Evolutionary conservation across 2,329 filamentous ascomycete genomes (phyloP).

Genomic region (Lasiodiplodia sp.): DNA sequence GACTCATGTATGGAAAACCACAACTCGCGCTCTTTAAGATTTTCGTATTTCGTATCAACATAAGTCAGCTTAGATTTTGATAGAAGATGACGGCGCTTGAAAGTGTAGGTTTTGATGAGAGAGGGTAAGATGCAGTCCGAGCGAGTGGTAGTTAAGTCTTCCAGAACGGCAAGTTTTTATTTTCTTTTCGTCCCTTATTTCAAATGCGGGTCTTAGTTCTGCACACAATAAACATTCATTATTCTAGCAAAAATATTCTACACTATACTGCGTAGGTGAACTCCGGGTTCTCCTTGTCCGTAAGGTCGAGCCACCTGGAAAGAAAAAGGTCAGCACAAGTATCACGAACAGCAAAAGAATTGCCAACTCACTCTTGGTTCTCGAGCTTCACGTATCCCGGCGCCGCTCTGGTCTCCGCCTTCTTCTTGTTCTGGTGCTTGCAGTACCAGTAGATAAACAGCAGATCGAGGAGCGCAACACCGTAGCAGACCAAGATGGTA

Average conservation of each 20-base stretch:
- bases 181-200: too few species aligned
- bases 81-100: too few species aligned
- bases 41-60: too few species aligned
- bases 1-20: too few species aligned
- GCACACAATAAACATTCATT: neutral
- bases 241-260: neutral
- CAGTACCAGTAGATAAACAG: conserved; percentile 71
- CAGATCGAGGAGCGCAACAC: conserved; percentile 61
- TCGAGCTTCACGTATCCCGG: conserved; percentile 67
- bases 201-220: too few species aligned
- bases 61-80: too few species aligned
- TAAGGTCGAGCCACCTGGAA: conserved; percentile 64
- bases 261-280: conserved; percentile 66
- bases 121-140: too few species aligned
- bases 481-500: conserved; percentile 67
- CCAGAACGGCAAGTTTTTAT: too few species aligned
- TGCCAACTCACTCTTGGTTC: conserved; percentile 65
- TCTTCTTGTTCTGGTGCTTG: conserved; percentile 64
- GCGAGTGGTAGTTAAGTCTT: too few species aligned
- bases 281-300: conserved; percentile 69
- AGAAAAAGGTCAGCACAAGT: neutral
- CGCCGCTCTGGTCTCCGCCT: conserved; percentile 59
- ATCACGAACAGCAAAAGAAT: neutral
- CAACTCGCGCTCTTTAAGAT: too few species aligned
- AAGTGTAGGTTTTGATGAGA: too few species aligned